Percentiles rank a stretch among this genome's conserved stretches.
phyloP scores from a whole-genome alignment of 176 grass and related monocot species.

The Avena sativa region DNA sequence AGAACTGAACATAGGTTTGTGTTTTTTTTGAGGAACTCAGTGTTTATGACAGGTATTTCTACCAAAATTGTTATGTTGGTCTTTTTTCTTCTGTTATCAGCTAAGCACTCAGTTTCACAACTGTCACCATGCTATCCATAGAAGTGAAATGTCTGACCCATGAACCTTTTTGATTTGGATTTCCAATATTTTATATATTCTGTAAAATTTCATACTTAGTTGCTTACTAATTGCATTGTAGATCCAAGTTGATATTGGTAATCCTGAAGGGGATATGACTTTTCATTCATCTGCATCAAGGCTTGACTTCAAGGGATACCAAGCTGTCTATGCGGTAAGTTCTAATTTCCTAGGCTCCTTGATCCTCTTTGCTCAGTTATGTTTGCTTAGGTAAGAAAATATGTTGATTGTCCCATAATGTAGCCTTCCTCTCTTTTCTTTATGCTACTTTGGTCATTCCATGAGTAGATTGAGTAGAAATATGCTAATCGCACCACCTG shows the following conservation, averaged over 20 bases:
- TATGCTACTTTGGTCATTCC: constrained; percentile 15
- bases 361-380: constrained; percentile 5
- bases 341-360: constrained; percentile 35
- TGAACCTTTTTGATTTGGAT: constrained; percentile 12
- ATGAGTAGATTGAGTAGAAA: constrained; percentile 13
- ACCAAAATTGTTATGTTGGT: not conserved
- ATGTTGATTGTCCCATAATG: constrained; percentile 4
- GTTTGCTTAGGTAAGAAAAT: constrained; percentile 32
- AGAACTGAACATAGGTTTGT: not conserved
- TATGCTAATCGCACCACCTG: not conserved
- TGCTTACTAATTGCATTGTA: constrained; percentile 48
- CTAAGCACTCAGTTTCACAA: not conserved
- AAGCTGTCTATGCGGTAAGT: constrained; percentile 73
- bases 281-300: constrained; percentile 75
- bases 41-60: not conserved
- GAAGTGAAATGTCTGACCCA: not conserved
- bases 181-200: constrained; percentile 7
- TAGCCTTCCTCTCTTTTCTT: not conserved
- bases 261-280: constrained; percentile 57
- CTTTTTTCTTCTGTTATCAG: constrained; percentile 10
- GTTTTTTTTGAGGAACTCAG: not conserved
- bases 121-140: not conserved
- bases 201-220: constrained; percentile 30
- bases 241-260: constrained; percentile 92
- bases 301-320: constrained; percentile 82